Evolutionary conservation across 495 filamentous ascomycete genomes (phyloP).

Genomic region (Cryomyces antarcticus): DNA sequence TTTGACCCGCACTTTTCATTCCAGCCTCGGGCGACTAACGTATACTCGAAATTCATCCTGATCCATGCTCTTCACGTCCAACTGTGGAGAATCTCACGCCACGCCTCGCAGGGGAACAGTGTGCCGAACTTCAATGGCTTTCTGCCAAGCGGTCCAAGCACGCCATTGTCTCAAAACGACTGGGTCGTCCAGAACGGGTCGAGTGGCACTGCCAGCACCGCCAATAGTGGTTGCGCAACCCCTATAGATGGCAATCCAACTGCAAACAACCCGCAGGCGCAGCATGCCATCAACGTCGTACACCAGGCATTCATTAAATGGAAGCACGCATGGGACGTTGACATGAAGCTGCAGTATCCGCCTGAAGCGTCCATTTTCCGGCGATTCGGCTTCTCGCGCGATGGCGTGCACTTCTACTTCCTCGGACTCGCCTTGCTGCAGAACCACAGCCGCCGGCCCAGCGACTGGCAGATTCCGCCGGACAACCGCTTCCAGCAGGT

Average conservation of each 20-base stretch:
- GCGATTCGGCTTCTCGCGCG: slow-evolving; percentile 40
- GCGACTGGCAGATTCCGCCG: slow-evolving; percentile 27
- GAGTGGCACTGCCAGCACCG: slow-evolving; percentile 15
- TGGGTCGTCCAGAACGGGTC: slow-evolving; percentile 21
- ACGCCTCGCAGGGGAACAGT: slow-evolving; percentile 1
- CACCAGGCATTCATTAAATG: slow-evolving; percentile 36
- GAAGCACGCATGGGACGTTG: slow-evolving; percentile 42
- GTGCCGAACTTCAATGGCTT: slow-evolving; percentile 1
- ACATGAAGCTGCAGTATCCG: slow-evolving; percentile 41
- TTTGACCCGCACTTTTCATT: slow-evolving; percentile 30
- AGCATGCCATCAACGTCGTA: not conserved
- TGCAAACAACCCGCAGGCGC: not conserved
- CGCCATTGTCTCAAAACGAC: slow-evolving; percentile 27
- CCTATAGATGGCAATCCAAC: slow-evolving; percentile 16
- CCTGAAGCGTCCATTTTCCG: slow-evolving; percentile 21
- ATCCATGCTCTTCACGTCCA: slow-evolving; percentile 30
- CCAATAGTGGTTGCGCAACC: slow-evolving; percentile 28
- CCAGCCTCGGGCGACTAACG: slow-evolving; percentile 35
- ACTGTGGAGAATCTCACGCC: slow-evolving; percentile 6
- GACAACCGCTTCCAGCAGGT: slow-evolving; percentile 37
- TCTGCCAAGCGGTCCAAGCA: slow-evolving; percentile 19
- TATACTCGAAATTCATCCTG: slow-evolving; percentile 49
- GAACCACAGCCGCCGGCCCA: slow-evolving; percentile 20
- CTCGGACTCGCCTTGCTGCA: slow-evolving; percentile 29
- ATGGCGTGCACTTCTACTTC: slow-evolving; percentile 46